Evolutionary conservation across 1,284 basidiomycete species (phyloP), one percentile per base, ranked within the genome.

Genomic region (Rhizoctonia solani): DNA sequence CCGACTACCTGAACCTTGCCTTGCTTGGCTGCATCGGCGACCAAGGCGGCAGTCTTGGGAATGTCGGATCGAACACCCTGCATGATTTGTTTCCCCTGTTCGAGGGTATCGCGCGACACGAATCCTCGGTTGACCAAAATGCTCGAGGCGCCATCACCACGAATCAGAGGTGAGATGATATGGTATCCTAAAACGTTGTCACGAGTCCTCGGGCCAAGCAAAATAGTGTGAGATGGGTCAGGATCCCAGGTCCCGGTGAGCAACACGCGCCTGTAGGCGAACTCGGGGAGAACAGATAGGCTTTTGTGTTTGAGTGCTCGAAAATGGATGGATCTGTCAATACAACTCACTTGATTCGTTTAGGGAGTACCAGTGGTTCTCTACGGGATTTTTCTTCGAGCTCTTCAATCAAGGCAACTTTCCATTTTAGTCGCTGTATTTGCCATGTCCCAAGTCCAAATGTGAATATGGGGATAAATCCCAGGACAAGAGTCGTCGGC

Each of bases 371-470:
- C 68, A 99, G 84, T 0, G 97, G 91, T 37, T 87, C 85, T 30
- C 89, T 83, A 69, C 89, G 83, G 29, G 98, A 80, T 79, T 98
- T 98, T 76, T 92, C 87, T 75, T 98, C 92, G 47, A 99, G 82
- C 74, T 98, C 93, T 71, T 98, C 93, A 71, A 99, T 98, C 69
- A 99, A 82, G 58, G 86, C 85, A 32, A 98, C 81, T 78, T 99
- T 99, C 97, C 97, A 99, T 75, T 93, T 86, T 47, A 99, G 82
- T 44, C 97, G 85, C 73, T 93, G 84, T 32, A 86, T 73, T 75
- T 99, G 96, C 97, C 96, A 99, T 37, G 89, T 87, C 21, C 96
- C 96, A 68, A 99, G 81, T n/a, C 83, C 89, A 72, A 95, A 93
- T 0, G 94, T 94, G 73, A 97, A 87, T 70, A 98, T 79, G 0